Evolutionary conservation across 1,139 yeast genomes (phyloP).

Genomic region (Torulaspora pretoriensis): DNA sequence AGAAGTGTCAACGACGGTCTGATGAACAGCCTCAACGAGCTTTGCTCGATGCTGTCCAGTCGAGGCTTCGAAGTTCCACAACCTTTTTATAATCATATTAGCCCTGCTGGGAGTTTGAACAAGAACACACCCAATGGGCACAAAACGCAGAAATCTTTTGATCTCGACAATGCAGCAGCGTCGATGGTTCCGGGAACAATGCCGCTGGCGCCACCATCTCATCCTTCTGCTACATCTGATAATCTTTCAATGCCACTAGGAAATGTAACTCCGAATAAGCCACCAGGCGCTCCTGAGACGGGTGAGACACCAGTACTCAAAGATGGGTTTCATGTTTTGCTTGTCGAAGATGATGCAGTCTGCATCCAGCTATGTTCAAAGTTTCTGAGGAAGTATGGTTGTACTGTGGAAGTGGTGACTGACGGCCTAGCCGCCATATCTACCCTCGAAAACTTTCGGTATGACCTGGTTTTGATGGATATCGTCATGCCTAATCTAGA

Average conservation of each 20-base stretch:
- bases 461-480: constrained; percentile 86
- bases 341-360: constrained; percentile 85
- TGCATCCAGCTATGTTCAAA: constrained; percentile 75
- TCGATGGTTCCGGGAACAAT: constrained; percentile 17
- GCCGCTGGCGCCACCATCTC: constrained; percentile 19
- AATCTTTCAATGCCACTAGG: constrained; percentile 10
- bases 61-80: constrained; percentile 68
- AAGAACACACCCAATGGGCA: constrained; percentile 12
- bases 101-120: constrained; percentile 14
- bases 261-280: constrained; percentile 5
- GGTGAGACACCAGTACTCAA: constrained; percentile 22
- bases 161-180: constrained; percentile 11
- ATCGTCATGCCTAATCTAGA: constrained; percentile 92
- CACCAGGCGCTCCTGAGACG: constrained; percentile 8
- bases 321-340: constrained; percentile 59
- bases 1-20: constrained; percentile 56
- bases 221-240: constrained; percentile 7
- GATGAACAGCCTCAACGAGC: constrained; percentile 47
- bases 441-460: constrained; percentile 68
- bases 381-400: constrained; percentile 80
- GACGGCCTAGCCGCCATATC: constrained; percentile 89
- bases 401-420: constrained; percentile 86
- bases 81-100: constrained; percentile 12
- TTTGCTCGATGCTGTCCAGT: constrained; percentile 48
- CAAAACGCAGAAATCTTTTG: constrained; percentile 9